These are phyloP conservation scores for Kwoniella dendrophila DNA, from an alignment of 768 basidiomycete genomes.

Conservation along the genomic window DNA sequence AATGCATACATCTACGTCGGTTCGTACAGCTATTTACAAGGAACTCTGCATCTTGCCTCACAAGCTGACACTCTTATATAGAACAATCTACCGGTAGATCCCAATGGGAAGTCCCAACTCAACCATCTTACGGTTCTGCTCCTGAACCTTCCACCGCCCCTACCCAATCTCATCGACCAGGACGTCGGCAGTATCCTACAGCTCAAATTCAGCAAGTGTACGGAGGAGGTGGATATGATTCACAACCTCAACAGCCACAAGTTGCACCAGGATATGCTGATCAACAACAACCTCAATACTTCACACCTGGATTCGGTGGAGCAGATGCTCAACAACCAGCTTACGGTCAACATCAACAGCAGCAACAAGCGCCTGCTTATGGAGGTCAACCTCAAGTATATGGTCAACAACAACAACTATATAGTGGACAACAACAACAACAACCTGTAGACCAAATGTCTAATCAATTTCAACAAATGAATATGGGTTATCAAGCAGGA, in stretches of 20 bases:
- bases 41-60: neutral
- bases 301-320: constrained; percentile 46
- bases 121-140: constrained; percentile 52
- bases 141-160: constrained; percentile 48
- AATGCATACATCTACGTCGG: constrained; percentile 88
- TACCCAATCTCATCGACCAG: constrained; percentile 63
- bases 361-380: constrained; percentile 28
- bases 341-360: constrained; percentile 43
- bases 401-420: constrained; percentile 50
- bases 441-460: constrained; percentile 61
- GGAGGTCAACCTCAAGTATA: constrained; percentile 51
- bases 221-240: constrained; percentile 59
- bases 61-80: constrained; percentile 52
- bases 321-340: constrained; percentile 31
- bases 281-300: constrained; percentile 40
- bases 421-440: neutral
- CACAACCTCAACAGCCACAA: constrained; percentile 58
- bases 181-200: constrained; percentile 84
- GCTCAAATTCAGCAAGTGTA: constrained; percentile 73
- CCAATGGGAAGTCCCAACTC: constrained; percentile 82
- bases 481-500: constrained; percentile 63
- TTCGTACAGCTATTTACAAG: constrained; percentile 57
- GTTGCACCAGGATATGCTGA: constrained; percentile 28
- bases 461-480: constrained; percentile 88
- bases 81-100: constrained; percentile 73